Percentiles rank a stretch among this genome's conserved stretches.
Conservation (phyloP, 2,329 filamentous ascomycete genomes). For the Akanthomyces dipterigenus region DNA sequence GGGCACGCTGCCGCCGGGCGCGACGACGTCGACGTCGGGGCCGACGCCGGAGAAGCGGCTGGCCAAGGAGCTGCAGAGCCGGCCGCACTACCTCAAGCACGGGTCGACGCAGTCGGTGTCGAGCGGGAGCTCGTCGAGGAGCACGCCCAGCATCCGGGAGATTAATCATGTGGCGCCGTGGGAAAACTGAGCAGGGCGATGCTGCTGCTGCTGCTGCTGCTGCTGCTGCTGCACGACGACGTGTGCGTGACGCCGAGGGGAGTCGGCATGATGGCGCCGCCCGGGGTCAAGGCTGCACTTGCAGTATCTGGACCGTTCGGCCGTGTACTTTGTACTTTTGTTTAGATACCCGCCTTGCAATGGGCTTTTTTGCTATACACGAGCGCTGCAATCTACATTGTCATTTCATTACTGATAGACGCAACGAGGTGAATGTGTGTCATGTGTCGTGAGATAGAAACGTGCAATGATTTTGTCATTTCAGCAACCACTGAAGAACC, state of each 20-base stretch:
- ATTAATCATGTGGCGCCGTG: constrained; percentile 28
- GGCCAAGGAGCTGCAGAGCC: constrained; percentile 27
- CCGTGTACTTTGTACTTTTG: neutral
- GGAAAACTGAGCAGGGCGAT: constrained; percentile 14
- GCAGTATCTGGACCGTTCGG: neutral
- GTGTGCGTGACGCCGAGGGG: neutral
- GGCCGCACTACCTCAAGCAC: constrained; percentile 18
- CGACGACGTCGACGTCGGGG: constrained; percentile 39
- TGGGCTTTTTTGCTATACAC: neutral
- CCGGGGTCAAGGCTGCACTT: neutral
- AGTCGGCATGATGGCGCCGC: neutral
- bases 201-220: too few species aligned
- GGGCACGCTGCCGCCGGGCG: constrained; percentile 37
- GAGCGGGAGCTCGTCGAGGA: constrained; percentile 28
- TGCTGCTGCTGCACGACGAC: neutral
- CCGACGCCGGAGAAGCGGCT: constrained; percentile 40
- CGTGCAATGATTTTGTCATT: too few species aligned
- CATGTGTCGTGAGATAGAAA: too few species aligned
- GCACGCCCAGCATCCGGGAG: constrained; percentile 22
- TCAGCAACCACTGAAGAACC: too few species aligned
- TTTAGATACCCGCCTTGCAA: neutral
- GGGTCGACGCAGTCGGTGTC: constrained; percentile 27
- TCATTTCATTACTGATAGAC: neutral
- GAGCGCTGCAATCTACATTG: neutral
- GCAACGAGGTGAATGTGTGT: neutral